These are phyloP conservation scores for Rasamsonia emersonii DNA, from an alignment of 2,329 filamentous ascomycete genomes.

Conservation along the genomic window DNA sequence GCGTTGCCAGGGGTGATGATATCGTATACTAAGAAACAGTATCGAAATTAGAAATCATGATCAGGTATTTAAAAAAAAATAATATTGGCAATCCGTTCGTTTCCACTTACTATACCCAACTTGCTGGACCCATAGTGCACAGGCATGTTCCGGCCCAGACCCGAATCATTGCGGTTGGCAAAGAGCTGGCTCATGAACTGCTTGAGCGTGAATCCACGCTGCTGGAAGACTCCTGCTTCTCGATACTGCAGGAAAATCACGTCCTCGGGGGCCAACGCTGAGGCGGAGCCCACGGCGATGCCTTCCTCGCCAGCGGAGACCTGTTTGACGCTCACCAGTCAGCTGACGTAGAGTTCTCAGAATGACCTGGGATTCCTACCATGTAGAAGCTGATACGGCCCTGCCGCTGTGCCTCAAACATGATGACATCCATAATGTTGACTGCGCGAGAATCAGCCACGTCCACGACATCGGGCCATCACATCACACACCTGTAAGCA, in stretches of 20 bases:
- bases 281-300: constrained; percentile 80
- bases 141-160: constrained; percentile 88
- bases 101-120: constrained; percentile 65
- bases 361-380: constrained; percentile 41
- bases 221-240: constrained; percentile 82
- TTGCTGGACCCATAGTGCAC: constrained; percentile 86
- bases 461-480: not conserved
- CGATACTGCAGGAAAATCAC: constrained; percentile 92
- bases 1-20: constrained; percentile 75
- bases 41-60: no score
- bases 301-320: constrained; percentile 87
- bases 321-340: constrained; percentile 18
- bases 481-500: constrained; percentile 45
- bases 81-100: no score
- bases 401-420: constrained; percentile 96
- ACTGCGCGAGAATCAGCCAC: constrained; percentile 32
- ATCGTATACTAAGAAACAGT: constrained; percentile 79
- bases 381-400: constrained; percentile 96
- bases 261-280: constrained; percentile 72
- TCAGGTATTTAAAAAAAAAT: no score
- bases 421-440: constrained; percentile 89
- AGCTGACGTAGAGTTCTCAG: not conserved
- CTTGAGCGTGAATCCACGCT: constrained; percentile 75
- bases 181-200: constrained; percentile 97
- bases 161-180: constrained; percentile 71